Evolutionary conservation across 228 moss, liverwort and hornwort species (phyloP).

Genomic region (Sphagnum fallax): DNA sequence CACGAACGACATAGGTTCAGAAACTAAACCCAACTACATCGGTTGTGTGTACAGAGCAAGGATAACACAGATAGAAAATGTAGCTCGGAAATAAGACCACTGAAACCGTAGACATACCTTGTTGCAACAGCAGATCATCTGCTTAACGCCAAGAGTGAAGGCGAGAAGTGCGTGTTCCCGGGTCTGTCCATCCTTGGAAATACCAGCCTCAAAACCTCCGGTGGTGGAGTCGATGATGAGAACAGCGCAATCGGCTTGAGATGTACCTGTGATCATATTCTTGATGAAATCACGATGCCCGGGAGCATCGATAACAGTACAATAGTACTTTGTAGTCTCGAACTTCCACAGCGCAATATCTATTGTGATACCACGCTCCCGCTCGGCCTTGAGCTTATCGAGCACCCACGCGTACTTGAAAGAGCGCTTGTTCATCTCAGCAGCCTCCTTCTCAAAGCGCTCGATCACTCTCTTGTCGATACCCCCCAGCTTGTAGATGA

Average conservation of each 20-base stretch:
- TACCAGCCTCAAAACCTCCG: conserved; percentile 60
- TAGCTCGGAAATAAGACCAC: neutral
- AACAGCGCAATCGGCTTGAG: conserved; percentile 49
- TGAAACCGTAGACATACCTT: conserved; percentile 18
- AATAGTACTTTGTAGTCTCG: conserved; percentile 72
- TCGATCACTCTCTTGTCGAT: conserved; percentile 94
- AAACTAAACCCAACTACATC: neutral
- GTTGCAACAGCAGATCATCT: conserved; percentile 94
- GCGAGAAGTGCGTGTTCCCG: conserved; percentile 79
- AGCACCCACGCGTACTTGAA: conserved; percentile 97
- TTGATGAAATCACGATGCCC: conserved; percentile 62
- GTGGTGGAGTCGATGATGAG: conserved; percentile 58
- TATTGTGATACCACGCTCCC: conserved; percentile 85
- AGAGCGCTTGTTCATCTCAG: conserved; percentile 90
- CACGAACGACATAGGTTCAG: neutral
- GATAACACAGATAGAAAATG: no score
- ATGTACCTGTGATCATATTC: conserved; percentile 20
- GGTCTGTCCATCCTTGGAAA: conserved; percentile 81
- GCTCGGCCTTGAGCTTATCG: conserved; percentile 87
- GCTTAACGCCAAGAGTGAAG: conserved; percentile 72
- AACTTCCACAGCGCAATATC: conserved; percentile 88
- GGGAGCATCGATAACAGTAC: conserved; percentile 79
- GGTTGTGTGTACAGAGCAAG: no score
- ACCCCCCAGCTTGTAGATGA: conserved; percentile 90
- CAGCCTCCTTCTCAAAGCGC: conserved; percentile 90